Evolutionary conservation across 805 yeast genomes (phyloP).

Genomic region (Candida qinlingensis): DNA sequence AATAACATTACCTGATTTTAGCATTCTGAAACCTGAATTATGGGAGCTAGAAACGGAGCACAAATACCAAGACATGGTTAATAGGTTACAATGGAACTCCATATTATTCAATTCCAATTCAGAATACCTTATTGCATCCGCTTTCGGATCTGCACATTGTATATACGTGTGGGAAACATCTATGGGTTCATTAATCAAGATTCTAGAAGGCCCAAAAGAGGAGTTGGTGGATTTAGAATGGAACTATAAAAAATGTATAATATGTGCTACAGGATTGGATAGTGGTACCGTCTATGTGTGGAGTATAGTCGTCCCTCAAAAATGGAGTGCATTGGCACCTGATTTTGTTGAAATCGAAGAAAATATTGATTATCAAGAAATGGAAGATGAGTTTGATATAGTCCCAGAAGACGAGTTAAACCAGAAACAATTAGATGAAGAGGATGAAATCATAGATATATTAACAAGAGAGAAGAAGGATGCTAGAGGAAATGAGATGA

Average conservation of each 20-base stretch:
- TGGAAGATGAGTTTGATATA: conserved; percentile 88
- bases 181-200: conserved; percentile 83
- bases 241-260: conserved; percentile 69
- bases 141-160: conserved; percentile 84
- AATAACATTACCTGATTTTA: conserved; percentile 37
- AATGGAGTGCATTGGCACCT: conserved; percentile 96
- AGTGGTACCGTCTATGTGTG: conserved; percentile 78
- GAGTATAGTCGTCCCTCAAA: conserved; percentile 79
- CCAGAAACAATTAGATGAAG: conserved; percentile 56
- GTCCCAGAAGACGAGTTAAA: conserved; percentile 61
- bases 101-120: conserved; percentile 66
- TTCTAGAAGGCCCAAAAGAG: conserved; percentile 85
- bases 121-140: conserved; percentile 85
- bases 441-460: conserved; percentile 66
- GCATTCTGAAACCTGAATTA: conserved; percentile 15
- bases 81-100: conserved; percentile 83
- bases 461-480: conserved; percentile 56
- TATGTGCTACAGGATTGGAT: conserved; percentile 83
- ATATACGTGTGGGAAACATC: conserved; percentile 90
- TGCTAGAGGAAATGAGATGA: conserved; percentile 64
- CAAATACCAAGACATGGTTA: conserved; percentile 86
- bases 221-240: conserved; percentile 84
- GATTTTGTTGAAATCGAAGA: conserved; percentile 94
- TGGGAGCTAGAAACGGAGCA: conserved; percentile 65
- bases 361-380: conserved; percentile 80